Conservation (phyloP, 495 filamentous ascomycete genomes). For the Aspergillus steynii region DNA sequence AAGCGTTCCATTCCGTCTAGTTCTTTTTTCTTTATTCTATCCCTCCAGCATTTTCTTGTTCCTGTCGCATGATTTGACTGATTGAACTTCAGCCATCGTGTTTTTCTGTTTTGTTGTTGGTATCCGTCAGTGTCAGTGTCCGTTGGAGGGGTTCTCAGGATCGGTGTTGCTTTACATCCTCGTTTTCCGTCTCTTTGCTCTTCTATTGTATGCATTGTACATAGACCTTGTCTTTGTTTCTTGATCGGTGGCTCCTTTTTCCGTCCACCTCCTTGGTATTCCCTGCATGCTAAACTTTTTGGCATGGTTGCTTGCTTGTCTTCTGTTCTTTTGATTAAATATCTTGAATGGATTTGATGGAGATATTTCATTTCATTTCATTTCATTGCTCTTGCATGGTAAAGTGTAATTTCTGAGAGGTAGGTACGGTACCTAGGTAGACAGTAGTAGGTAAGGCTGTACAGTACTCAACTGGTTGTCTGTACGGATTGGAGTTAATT, state of each 20-base stretch:
- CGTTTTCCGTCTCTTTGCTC: not conserved
- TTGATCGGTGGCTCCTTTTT: not conserved
- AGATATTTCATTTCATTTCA: not conserved
- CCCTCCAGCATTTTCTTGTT: conserved; percentile 3
- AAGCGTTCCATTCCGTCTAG: conserved; percentile 8
- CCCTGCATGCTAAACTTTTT: not conserved
- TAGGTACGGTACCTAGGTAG: too few relatives aligned
- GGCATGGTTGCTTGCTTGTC: not conserved
- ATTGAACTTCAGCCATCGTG: not conserved
- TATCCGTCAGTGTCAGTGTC: not conserved
- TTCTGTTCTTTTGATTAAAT: not conserved
- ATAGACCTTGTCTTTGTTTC: not conserved
- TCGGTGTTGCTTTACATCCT: not conserved
- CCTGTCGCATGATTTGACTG: not conserved
- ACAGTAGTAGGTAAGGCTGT: too few relatives aligned
- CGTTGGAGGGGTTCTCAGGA: not conserved
- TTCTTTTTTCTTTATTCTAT: conserved; percentile 6
- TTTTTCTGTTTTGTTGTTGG: not conserved
- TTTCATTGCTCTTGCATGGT: not conserved
- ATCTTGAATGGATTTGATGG: not conserved
- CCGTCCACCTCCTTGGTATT: not conserved
- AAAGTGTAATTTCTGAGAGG: too few relatives aligned
- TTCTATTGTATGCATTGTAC: not conserved
- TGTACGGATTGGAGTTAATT: too few relatives aligned
- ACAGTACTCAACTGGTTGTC: too few relatives aligned